A percentile compares a stretch with the other conserved stretches of the same genome.
Conservation (phyloP, 2,329 filamentous ascomycete genomes). For the Trichoderma citrinoviride region DNA sequence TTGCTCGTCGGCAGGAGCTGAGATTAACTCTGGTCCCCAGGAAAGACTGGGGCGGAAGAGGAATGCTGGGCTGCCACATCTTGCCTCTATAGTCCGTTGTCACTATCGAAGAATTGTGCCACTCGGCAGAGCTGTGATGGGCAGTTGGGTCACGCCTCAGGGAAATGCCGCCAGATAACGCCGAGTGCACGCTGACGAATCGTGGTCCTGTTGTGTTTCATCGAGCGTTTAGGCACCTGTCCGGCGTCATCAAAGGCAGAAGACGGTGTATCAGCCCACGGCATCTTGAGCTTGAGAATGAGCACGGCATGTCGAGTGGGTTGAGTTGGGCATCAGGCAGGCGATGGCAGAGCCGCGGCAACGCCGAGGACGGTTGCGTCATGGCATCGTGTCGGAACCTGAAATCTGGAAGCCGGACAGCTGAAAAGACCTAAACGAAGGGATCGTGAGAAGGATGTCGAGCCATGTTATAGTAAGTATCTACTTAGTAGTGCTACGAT, state of each 20-base stretch:
- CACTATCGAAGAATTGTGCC: not conserved
- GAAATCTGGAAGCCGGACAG: not conserved
- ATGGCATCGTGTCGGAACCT: not conserved
- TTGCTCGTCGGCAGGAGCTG: constrained; percentile 53
- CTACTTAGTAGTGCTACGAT: not conserved
- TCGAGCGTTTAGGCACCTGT: not conserved
- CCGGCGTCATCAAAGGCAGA: not conserved
- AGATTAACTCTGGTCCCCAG: constrained; percentile 72
- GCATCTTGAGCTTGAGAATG: not conserved
- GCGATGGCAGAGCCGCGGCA: not conserved
- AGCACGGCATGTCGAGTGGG: not conserved
- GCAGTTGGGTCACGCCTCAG: not conserved
- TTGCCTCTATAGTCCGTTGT: constrained; percentile 59
- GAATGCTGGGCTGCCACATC: constrained; percentile 86
- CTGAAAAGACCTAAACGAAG: not conserved
- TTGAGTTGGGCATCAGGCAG: not conserved
- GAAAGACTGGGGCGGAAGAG: constrained; percentile 85
- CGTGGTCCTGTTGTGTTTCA: not conserved
- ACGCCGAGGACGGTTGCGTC: not conserved
- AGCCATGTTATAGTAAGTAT: not conserved
- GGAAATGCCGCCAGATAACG: not conserved
- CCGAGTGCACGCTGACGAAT: not conserved
- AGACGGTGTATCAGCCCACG: not conserved
- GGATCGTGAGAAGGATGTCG: not conserved
- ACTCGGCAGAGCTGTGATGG: not conserved